phyloP scores from a whole-genome alignment of 2,329 filamentous ascomycete genomes.

The Cercospora janseana region DNA sequence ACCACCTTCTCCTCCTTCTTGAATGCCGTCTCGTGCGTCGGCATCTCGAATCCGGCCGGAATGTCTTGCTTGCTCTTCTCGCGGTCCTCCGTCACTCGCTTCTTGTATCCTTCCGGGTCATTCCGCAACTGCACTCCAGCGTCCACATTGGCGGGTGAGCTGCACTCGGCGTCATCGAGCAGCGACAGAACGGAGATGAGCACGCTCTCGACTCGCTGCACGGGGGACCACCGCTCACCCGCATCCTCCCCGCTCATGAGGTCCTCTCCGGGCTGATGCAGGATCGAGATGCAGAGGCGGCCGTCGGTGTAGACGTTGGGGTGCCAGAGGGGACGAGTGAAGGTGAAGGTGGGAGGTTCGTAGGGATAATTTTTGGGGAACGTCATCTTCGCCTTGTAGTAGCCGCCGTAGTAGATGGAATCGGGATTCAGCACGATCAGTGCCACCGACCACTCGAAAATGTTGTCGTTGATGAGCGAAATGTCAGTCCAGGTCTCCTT shows the following conservation, averaged over 20 bases:
- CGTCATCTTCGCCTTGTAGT: conserved; percentile 85
- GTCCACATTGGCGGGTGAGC: conserved; percentile 91
- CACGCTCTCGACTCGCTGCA: conserved; percentile 91
- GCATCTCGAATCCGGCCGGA: conserved; percentile 77
- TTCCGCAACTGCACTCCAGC: conserved; percentile 84
- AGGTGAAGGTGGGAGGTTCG: conserved; percentile 84
- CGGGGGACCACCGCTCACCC: conserved; percentile 88
- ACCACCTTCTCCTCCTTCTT: conserved; percentile 57
- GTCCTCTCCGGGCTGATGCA: conserved; percentile 89
- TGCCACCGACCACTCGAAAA: conserved; percentile 83
- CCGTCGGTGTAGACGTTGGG: conserved; percentile 93
- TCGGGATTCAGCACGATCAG: conserved; percentile 92
- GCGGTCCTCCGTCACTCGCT: conserved; percentile 66
- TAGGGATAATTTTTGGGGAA: conserved; percentile 90
- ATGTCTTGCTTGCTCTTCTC: conserved; percentile 75
- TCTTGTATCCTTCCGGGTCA: conserved; percentile 66
- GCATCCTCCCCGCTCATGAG: conserved; percentile 87
- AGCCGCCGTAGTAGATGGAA: conserved; percentile 87
- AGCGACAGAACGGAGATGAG: conserved; percentile 88
- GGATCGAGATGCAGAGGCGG: conserved; percentile 91
- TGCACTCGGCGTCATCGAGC: conserved; percentile 90
- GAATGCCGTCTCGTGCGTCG: conserved; percentile 64
- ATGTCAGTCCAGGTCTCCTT: conserved; percentile 95
- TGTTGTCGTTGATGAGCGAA: conserved; percentile 77
- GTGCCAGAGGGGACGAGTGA: conserved; percentile 76